Conservation (phyloP, 164 flowering plant species). For the Platanus orientalis region DNA sequence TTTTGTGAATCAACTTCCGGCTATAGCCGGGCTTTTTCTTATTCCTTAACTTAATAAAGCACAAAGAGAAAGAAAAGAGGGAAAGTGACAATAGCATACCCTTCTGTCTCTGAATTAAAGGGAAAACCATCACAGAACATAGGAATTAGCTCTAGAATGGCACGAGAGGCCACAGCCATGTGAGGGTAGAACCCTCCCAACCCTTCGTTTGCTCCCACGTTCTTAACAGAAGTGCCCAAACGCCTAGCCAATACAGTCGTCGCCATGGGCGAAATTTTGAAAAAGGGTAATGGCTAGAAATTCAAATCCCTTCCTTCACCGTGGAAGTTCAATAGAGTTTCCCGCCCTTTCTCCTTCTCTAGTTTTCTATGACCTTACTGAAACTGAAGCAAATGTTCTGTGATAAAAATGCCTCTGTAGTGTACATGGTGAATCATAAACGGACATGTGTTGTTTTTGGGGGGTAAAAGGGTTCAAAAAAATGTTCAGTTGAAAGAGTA, state of each 20-base stretch:
- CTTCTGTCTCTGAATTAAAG: conserved; percentile 83
- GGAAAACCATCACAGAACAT: conserved; percentile 62
- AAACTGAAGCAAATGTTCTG: too few species aligned
- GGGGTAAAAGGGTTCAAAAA: too few species aligned
- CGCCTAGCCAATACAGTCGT: conserved; percentile 28
- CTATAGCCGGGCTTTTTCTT: neutral
- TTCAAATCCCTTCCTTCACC: conserved; percentile 2
- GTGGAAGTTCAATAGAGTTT: too few species aligned
- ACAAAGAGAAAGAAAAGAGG: neutral
- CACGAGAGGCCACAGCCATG: conserved; percentile 83
- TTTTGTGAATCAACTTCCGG: too few species aligned
- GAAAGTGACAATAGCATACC: conserved; percentile 29
- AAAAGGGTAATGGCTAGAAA: neutral
- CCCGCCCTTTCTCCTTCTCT: too few species aligned
- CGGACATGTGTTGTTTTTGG: too few species aligned
- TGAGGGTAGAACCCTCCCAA: conserved; percentile 60
- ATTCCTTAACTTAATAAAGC: neutral
- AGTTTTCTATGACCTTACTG: too few species aligned
- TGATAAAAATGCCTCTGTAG: too few species aligned
- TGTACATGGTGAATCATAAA: too few species aligned
- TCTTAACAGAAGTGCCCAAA: conserved; percentile 32
- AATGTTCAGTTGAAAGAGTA: too few species aligned
- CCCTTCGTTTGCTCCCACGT: conserved; percentile 21
- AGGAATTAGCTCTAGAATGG: conserved; percentile 60
- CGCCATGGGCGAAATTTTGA: conserved; percentile 20